A percentile compares a stretch with the other conserved stretches of the same genome.
Evolutionary conservation across 176 grass and related monocot genomes (phyloP).

Genomic region (Zizania latifolia): DNA sequence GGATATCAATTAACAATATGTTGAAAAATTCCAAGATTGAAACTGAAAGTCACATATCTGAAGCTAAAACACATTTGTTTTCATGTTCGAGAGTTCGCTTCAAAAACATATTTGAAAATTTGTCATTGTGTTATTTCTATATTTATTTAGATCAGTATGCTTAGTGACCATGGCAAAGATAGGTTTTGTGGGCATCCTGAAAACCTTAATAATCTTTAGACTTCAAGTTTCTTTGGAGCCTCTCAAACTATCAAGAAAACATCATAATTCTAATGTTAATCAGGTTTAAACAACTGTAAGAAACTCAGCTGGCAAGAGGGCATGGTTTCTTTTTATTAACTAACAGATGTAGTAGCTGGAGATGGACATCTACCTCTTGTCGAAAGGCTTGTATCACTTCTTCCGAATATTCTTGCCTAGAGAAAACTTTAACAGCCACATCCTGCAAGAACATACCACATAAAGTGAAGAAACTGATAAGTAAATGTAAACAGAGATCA

Average conservation of each 20-base stretch:
- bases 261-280: neutral
- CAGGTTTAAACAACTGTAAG: neutral
- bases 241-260: conserved; percentile 1
- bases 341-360: neutral
- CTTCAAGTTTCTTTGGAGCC: conserved; percentile 10
- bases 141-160: conserved; percentile 17
- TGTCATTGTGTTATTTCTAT: conserved; percentile 1
- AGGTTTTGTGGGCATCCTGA: neutral
- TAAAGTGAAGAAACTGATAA: conserved; percentile 24
- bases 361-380: conserved; percentile 71
- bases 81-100: neutral
- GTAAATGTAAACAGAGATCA: conserved; percentile 4
- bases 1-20: neutral
- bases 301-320: neutral
- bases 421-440: conserved; percentile 99
- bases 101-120: neutral
- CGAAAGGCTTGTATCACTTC: conserved; percentile 84
- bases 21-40: neutral
- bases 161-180: conserved; percentile 5
- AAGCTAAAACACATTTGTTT: conserved; percentile 2
- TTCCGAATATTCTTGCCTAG: conserved; percentile 94
- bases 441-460: conserved; percentile 69
- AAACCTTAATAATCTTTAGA: neutral
- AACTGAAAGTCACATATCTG: conserved; percentile 3
- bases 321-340: neutral